These are phyloP conservation scores for Lasiodiplodia theobromae DNA, from an alignment of 2,329 filamentous ascomycete genomes.

Conservation along the genomic window DNA sequence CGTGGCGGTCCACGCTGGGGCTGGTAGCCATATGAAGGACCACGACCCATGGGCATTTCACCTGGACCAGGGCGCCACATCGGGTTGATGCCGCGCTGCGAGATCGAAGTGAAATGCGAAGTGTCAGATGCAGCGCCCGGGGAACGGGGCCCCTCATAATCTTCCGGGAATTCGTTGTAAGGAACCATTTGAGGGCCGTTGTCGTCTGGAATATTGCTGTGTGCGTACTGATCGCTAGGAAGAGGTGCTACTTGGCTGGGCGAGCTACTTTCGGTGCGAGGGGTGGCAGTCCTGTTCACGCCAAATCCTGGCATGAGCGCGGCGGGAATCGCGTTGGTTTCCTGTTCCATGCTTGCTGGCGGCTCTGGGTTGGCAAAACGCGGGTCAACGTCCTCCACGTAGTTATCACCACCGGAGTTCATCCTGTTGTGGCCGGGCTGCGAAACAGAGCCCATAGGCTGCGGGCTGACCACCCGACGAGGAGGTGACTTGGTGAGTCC, in stretches of 20 bases:
- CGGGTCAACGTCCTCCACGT: constrained; percentile 94
- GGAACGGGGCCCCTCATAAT: constrained; percentile 70
- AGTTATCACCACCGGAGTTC: constrained; percentile 54
- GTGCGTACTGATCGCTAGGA: constrained; percentile 36
- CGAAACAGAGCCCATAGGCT: constrained; percentile 29
- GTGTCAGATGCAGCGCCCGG: constrained; percentile 76
- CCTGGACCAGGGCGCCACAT: constrained; percentile 73
- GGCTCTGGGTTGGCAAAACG: constrained; percentile 70
- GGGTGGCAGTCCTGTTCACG: constrained; percentile 34
- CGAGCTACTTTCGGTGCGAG: constrained; percentile 37
- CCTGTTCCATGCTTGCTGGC: neutral
- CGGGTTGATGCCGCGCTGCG: constrained; percentile 86
- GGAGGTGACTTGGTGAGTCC: constrained; percentile 39
- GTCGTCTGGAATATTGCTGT: constrained; percentile 5
- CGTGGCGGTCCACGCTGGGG: constrained; percentile 36
- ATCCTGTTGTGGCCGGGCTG: constrained; percentile 24
- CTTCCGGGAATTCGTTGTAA: constrained; percentile 54
- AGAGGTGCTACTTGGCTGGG: constrained; percentile 35
- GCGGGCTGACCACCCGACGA: constrained; percentile 18
- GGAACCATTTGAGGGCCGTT: constrained; percentile 26
- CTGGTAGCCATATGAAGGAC: constrained; percentile 47
- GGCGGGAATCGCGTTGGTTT: constrained; percentile 33
- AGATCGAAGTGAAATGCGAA: constrained; percentile 89
- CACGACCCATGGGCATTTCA: constrained; percentile 47
- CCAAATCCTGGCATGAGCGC: constrained; percentile 44